Conservation (phyloP, 2,329 filamentous ascomycete genomes). For the Stagonosporopsis vannaccii region DNA sequence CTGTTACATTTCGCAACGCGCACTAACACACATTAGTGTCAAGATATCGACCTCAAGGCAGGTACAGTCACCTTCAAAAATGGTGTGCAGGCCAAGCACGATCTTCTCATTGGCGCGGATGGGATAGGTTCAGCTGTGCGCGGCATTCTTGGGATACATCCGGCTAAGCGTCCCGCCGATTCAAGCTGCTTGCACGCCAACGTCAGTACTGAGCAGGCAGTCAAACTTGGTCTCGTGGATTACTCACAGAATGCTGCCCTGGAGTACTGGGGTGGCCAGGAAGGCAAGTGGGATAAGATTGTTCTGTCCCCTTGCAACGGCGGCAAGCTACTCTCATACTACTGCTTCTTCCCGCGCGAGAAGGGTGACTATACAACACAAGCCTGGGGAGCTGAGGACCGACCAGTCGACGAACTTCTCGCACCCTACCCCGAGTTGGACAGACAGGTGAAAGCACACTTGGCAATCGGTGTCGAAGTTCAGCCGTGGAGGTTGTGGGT, state of each 20-base stretch:
- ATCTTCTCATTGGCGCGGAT: conserved; percentile 70
- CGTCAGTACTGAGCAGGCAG: conserved; percentile 67
- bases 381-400: conserved; percentile 63
- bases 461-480: conserved; percentile 68
- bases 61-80: conserved; percentile 55
- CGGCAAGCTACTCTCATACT: conserved; percentile 70
- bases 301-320: conserved; percentile 73
- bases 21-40: conserved; percentile 45
- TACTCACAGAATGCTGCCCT: conserved; percentile 68
- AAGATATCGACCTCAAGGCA: conserved; percentile 59
- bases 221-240: conserved; percentile 66
- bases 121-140: conserved; percentile 73
- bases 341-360: conserved; percentile 71
- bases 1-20: too few relatives aligned
- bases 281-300: conserved; percentile 71
- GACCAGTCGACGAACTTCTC: conserved; percentile 66
- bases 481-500: conserved; percentile 72
- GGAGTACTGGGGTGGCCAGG: conserved; percentile 75
- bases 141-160: conserved; percentile 67
- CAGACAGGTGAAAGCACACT: conserved; percentile 62
- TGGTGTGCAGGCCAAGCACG: conserved; percentile 59
- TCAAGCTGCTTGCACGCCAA: conserved; percentile 71
- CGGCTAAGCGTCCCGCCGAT: conserved; percentile 66
- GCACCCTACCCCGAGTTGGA: conserved; percentile 68
- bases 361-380: conserved; percentile 68